phyloP scores from a whole-genome alignment of 2,329 filamentous ascomycete genomes.

The Talaromyces sp. region DNA sequence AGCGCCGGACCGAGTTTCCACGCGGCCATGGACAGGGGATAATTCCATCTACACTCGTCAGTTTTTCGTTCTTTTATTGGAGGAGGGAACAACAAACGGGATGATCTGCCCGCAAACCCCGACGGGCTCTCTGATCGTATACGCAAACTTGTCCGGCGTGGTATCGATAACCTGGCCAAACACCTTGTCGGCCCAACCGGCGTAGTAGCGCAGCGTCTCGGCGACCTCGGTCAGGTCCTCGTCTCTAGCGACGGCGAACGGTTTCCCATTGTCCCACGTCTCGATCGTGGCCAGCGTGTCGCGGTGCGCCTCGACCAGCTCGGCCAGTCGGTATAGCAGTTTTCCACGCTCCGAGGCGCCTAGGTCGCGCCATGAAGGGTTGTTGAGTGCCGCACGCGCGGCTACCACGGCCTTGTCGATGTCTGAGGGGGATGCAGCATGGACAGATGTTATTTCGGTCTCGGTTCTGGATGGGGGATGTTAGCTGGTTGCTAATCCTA shows the following conservation, averaged over 20 bases:
- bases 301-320: constrained; percentile 24
- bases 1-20: constrained; percentile 60
- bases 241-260: constrained; percentile 59
- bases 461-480: constrained; percentile 47
- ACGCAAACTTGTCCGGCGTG: constrained; percentile 65
- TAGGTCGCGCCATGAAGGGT: constrained; percentile 62
- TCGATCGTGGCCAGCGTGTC: constrained; percentile 24
- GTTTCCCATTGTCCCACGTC: constrained; percentile 48
- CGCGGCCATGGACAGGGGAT: constrained; percentile 69
- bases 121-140: constrained; percentile 70
- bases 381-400: constrained; percentile 63
- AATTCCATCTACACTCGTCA: constrained; percentile 57
- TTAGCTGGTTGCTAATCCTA: no score
- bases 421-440: constrained; percentile 61
- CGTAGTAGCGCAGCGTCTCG: constrained; percentile 65
- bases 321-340: constrained; percentile 23
- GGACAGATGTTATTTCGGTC: constrained; percentile 61
- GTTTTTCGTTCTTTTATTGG: background rate
- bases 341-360: constrained; percentile 28
- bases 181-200: constrained; percentile 75
- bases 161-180: constrained; percentile 72
- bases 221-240: constrained; percentile 63
- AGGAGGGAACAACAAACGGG: constrained; percentile 35
- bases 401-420: constrained; percentile 65
- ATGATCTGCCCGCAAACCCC: constrained; percentile 76